phyloP scores from a whole-genome alignment of 441 rosid species.

The Brassica balearica region DNA sequence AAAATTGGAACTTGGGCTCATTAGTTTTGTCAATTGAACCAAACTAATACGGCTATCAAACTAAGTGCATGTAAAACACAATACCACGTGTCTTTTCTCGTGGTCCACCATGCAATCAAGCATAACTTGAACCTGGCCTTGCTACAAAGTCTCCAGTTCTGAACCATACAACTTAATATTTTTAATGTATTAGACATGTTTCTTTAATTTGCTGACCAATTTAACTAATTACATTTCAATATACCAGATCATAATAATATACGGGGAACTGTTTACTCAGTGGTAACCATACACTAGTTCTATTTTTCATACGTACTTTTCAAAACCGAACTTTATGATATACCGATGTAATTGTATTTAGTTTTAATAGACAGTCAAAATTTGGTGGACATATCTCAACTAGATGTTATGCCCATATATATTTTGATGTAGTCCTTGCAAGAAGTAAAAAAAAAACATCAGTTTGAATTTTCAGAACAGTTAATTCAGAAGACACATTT shows the following conservation, averaged over 20 bases:
- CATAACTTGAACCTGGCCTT: conserved; percentile 46
- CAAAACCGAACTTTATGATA: not conserved
- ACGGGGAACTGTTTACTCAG: conserved; percentile 19
- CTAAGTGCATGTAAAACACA: conserved; percentile 34
- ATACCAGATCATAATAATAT: conserved; percentile 26
- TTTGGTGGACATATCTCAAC: not conserved
- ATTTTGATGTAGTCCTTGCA: not conserved
- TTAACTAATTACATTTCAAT: conserved; percentile 17
- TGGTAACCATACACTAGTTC: conserved; percentile 27
- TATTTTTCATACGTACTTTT: not conserved
- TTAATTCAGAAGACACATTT: not conserved
- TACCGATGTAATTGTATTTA: not conserved
- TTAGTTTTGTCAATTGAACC: conserved; percentile 19
- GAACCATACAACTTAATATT: conserved; percentile 5
- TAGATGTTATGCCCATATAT: not conserved
- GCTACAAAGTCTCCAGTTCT: conserved; percentile 22
- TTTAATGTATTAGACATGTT: conserved; percentile 1
- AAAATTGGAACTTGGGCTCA: conserved; percentile 36
- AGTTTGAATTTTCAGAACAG: not conserved
- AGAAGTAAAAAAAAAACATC: not conserved
- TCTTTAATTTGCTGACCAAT: conserved; percentile 4
- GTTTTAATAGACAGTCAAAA: not conserved
- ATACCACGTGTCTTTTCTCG: conserved; percentile 45
- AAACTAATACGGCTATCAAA: conserved; percentile 3
- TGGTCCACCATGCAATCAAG: conserved; percentile 44